Conservation (phyloP, 2,329 filamentous ascomycete species). For the Colletotrichum tanaceti region DNA sequence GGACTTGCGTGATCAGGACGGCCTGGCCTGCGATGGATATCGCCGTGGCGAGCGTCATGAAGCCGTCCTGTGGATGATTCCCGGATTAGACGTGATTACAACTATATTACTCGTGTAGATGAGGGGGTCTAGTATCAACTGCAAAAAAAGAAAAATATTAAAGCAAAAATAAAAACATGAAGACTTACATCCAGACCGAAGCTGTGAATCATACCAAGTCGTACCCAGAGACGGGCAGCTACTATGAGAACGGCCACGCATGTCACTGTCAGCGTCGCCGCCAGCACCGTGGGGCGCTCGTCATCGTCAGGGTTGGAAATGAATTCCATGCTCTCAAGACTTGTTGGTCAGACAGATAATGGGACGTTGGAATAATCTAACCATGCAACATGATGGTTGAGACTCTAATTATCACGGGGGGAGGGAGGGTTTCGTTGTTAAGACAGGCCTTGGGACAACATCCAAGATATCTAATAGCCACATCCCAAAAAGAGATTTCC, state of each 20-base stretch:
- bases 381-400: too few relatives aligned
- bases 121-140: neutral
- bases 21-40: conserved; percentile 53
- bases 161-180: too few relatives aligned
- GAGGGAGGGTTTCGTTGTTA: too few relatives aligned
- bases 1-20: conserved; percentile 54
- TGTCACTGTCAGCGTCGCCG: conserved; percentile 54
- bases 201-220: conserved; percentile 58
- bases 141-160: too few relatives aligned
- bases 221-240: conserved; percentile 58
- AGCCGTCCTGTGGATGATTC: conserved; percentile 44
- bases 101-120: too few relatives aligned
- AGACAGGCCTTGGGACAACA: too few relatives aligned
- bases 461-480: too few relatives aligned
- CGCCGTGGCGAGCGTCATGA: conserved; percentile 47
- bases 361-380: conserved; percentile 42
- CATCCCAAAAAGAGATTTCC: too few relatives aligned
- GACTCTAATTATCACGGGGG: too few relatives aligned
- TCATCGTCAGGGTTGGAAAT: conserved; percentile 50
- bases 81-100: too few relatives aligned
- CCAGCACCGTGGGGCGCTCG: conserved; percentile 53
- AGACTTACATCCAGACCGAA: conserved; percentile 62
- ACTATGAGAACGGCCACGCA: conserved; percentile 53
- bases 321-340: conserved; percentile 15
- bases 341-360: neutral